A percentile compares a stretch with the other conserved stretches of the same genome.
phyloP scores from a whole-genome alignment of 768 basidiomycete genomes.

The Trametes villosa region DNA sequence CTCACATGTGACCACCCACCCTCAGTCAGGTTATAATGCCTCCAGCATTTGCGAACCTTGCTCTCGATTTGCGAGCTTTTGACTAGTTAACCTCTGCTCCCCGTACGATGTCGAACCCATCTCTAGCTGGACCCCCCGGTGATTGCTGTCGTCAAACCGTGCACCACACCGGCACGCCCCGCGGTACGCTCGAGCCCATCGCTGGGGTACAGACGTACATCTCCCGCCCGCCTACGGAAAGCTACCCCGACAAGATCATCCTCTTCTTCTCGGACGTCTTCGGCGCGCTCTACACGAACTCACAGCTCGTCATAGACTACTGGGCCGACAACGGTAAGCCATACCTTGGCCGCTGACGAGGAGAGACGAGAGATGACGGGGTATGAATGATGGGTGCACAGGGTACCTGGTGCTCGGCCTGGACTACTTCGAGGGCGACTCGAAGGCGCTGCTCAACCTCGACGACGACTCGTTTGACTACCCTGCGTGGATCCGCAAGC shows the following conservation, averaged over 20 bases:
- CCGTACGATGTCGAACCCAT: slow-evolving; percentile 3
- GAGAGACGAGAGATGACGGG: background rate
- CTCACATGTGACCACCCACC: too few relatives aligned
- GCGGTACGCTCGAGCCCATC: slow-evolving; percentile 45
- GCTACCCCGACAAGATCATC: slow-evolving; percentile 46
- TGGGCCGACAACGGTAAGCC: slow-evolving; percentile 59
- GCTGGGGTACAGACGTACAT: slow-evolving; percentile 58
- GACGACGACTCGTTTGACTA: slow-evolving; percentile 43
- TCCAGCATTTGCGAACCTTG: too few relatives aligned
- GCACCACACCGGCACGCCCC: slow-evolving; percentile 53
- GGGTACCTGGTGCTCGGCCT: slow-evolving; percentile 62
- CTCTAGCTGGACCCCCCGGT: slow-evolving; percentile 31
- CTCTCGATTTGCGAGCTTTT: too few relatives aligned
- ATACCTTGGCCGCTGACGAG: background rate
- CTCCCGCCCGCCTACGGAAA: slow-evolving; percentile 48
- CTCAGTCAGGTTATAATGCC: too few relatives aligned
- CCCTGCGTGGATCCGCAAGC: slow-evolving; percentile 47
- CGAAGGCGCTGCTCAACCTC: slow-evolving; percentile 45
- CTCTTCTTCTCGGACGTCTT: slow-evolving; percentile 64
- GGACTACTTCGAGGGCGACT: slow-evolving; percentile 69
- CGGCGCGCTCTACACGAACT: slow-evolving; percentile 62
- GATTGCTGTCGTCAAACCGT: slow-evolving; percentile 59
- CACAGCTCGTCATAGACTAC: slow-evolving; percentile 64
- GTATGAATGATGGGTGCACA: slow-evolving; percentile 24
- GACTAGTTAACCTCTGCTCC: too few relatives aligned